These are phyloP conservation scores for Globisporangium iwayamae DNA, from an alignment of 352 stramenopile species.

Conservation along the genomic window DNA sequence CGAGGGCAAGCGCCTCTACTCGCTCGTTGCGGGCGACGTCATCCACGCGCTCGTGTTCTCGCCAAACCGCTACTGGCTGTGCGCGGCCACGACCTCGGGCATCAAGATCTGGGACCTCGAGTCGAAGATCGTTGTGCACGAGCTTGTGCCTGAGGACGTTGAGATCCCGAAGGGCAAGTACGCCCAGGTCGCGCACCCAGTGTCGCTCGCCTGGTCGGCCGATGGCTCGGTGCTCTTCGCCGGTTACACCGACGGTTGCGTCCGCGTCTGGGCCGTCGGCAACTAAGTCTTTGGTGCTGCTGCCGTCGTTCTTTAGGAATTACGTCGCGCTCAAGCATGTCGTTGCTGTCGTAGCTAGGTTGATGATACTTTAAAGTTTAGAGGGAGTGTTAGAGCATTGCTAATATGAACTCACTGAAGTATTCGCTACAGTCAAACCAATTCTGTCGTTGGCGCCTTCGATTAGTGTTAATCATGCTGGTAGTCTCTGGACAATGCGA, in stretches of 20 bases:
- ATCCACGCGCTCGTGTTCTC: slow-evolving; percentile 98
- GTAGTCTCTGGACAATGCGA: too few relatives aligned
- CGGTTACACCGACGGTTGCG: slow-evolving; percentile 98
- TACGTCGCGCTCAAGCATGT: neutral
- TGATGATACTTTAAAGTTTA: slow-evolving; percentile 8
- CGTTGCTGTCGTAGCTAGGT: slow-evolving; percentile 14
- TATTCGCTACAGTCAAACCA: slow-evolving; percentile 17
- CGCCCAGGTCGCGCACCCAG: slow-evolving; percentile 93
- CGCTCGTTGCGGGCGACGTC: slow-evolving; percentile 97
- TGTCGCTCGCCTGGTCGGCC: slow-evolving; percentile 97
- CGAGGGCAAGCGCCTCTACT: slow-evolving; percentile 99
- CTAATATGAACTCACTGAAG: slow-evolving; percentile 14
- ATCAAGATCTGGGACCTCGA: slow-evolving; percentile 99
- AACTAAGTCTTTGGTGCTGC: slow-evolving; percentile 55
- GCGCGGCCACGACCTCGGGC: slow-evolving; percentile 95
- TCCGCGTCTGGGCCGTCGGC: slow-evolving; percentile 93
- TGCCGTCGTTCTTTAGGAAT: neutral
- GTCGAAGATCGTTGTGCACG: slow-evolving; percentile 98
- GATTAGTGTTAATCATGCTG: too few relatives aligned
- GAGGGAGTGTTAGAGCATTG: neutral
- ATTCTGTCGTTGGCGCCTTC: neutral
- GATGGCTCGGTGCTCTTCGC: slow-evolving; percentile 98
- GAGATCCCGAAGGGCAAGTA: slow-evolving; percentile 91
- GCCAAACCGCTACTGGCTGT: slow-evolving; percentile 99
- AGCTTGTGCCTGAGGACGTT: slow-evolving; percentile 91